Evolutionary conservation across 495 filamentous ascomycete genomes (phyloP), one percentile per base, ranked within the genome.

Genomic region (Evernia prunastri): DNA sequence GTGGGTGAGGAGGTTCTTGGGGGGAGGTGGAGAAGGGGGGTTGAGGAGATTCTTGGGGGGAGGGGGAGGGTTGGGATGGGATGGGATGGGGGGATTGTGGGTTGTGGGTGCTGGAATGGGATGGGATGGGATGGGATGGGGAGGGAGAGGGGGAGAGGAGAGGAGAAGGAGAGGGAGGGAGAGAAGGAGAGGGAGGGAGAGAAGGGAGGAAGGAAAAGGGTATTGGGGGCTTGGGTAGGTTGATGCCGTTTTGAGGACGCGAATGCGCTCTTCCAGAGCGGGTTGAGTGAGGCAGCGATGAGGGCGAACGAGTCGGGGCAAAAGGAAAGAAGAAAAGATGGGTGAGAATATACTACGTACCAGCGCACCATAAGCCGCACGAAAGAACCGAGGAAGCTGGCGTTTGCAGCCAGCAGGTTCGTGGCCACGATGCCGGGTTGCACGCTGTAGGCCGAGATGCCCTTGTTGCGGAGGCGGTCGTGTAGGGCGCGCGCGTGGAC

Each of bases 341-440:
- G n/a, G n/a, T n/a, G n/a, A n/a, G n/a, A n/a, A n/a, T 37, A 7
- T 37, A 7, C 6, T 37, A 27, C 23, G 23, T 51, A 51, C 64
- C 54, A 66, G 6, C 23, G 35, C 9, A 63, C 42, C 13, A 42
- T 25, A 23, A 18, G 42, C 11, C 39, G 29, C 20, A 49, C 15
- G 9, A 68, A 56, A 1, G 7, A 18, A 18, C 58, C 62, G 27
- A 69, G 45, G 36, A 66, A 23, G 7, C 49, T 43, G 8, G 57
- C 40, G 31, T 66, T 62, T 9, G 25, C 37, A 18, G 31, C 17
- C 42, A 63, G 68, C 5, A 68, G 66, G 35, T 69, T 68, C 25
- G 68, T 68, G 33, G 29, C 5, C 11, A 69, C 40, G 56, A 68
- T 51, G 25, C 62, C 68, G 15, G 66, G 62, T 11, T 69, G 62